A percentile compares a stretch with the other conserved stretches of the same genome.
Evolutionary conservation across 2,329 filamentous ascomycete species (phyloP).

Genomic region (Thielaviopsis musarum): DNA sequence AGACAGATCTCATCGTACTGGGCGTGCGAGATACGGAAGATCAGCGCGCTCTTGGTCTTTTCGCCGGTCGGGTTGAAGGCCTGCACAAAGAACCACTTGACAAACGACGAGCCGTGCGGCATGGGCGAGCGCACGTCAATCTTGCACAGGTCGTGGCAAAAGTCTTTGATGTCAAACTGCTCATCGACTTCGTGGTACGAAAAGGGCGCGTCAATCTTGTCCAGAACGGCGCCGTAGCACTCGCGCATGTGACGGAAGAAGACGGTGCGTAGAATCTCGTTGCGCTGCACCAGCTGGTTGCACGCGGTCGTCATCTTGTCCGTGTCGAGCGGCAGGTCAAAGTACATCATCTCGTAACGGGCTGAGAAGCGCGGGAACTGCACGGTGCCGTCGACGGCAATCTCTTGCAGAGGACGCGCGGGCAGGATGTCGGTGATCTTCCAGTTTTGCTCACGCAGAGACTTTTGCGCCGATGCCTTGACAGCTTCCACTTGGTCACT

Average conservation of each 20-base stretch:
- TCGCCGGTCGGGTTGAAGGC: slow-evolving; percentile 14
- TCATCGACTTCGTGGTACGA: slow-evolving; percentile 33
- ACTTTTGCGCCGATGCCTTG: slow-evolving; percentile 30
- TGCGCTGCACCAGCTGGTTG: slow-evolving; percentile 37
- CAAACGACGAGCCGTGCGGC: slow-evolving; percentile 41
- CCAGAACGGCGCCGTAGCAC: slow-evolving; percentile 41
- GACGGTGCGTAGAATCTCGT: slow-evolving; percentile 50
- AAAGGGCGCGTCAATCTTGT: slow-evolving; percentile 33
- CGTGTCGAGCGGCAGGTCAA: slow-evolving; percentile 33
- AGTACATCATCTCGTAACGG: slow-evolving; percentile 48
- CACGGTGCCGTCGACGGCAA: slow-evolving; percentile 41
- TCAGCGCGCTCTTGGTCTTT: slow-evolving; percentile 24
- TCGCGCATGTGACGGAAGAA: slow-evolving; percentile 34
- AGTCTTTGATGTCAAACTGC: slow-evolving; percentile 28
- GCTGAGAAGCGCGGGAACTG: slow-evolving; percentile 42
- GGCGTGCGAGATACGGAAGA: slow-evolving; percentile 48
- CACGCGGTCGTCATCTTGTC: slow-evolving; percentile 32
- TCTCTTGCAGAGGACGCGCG: slow-evolving; percentile 38
- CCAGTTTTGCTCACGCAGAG: slow-evolving; percentile 33
- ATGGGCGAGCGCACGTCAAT: slow-evolving; percentile 38
- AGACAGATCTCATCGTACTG: slow-evolving; percentile 56
- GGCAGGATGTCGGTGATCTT: slow-evolving; percentile 39
- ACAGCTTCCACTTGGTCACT: slow-evolving; percentile 15
- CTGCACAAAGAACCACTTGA: slow-evolving; percentile 39
- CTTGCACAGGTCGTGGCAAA: slow-evolving; percentile 35